Percentiles rank a stretch among this genome's conserved stretches.
These are phyloP conservation scores for Suhomyces emberorum DNA, from an alignment of 805 yeast genomes.

Conservation along the genomic window DNA sequence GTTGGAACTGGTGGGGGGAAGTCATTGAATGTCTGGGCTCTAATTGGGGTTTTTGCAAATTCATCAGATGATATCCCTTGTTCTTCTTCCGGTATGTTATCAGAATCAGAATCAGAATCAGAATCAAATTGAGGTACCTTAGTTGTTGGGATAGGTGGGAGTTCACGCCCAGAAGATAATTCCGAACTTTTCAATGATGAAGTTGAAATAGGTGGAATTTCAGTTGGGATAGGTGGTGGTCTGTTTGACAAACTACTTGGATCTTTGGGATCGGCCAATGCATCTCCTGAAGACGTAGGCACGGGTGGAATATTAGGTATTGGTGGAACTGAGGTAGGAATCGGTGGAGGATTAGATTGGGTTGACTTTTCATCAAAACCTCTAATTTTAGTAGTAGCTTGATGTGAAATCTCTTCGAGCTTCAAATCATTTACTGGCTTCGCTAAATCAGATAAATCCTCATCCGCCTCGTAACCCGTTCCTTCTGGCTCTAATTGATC, in stretches of 20 bases:
- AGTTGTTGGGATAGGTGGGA: conserved; percentile 6
- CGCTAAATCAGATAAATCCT: conserved; percentile 36
- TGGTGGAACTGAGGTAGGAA: conserved; percentile 12
- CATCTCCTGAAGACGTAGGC: conserved; percentile 10
- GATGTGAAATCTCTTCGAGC: too few relatives aligned
- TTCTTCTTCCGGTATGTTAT: conserved; percentile 7
- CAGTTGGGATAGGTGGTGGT: conserved; percentile 8
- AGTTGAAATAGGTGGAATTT: conserved; percentile 3
- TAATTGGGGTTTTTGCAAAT: conserved; percentile 29
- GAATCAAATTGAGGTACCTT: conserved; percentile 5
- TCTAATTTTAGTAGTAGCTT: too few relatives aligned
- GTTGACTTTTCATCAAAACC: too few relatives aligned
- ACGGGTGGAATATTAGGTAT: conserved; percentile 4
- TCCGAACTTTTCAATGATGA: conserved; percentile 4
- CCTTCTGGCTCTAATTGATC: conserved; percentile 23
- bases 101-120: conserved; percentile 6
- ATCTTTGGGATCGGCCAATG: background rate
- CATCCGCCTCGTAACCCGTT: conserved; percentile 74
- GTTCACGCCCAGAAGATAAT: conserved; percentile 1
- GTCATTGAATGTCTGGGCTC: conserved; percentile 9
- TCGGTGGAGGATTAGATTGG: conserved; percentile 10
- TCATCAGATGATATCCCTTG: conserved; percentile 11
- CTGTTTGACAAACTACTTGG: conserved; percentile 1
- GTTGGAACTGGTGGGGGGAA: conserved; percentile 15
- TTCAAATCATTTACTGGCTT: conserved; percentile 1